Base-by-base conservation (phyloP, 257 asterid genomes). In the Scutellaria galericulata region DNA sequence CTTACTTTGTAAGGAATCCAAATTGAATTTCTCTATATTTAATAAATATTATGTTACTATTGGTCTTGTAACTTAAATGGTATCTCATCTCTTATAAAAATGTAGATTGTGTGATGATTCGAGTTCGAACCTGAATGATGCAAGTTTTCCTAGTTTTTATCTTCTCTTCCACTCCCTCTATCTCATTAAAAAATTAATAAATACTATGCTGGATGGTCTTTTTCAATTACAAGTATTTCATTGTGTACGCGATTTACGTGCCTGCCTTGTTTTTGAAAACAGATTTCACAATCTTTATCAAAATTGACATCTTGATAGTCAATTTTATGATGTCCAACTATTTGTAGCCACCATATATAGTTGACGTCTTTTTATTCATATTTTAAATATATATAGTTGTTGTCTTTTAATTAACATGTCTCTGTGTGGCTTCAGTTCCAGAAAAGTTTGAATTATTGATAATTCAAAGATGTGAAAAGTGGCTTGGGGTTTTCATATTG, bases 241-340 rank as follows among this genome's bases (percentile, higher is more conserved):
- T 27, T 9, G 27, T 27, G 64, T 57, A 24, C 18, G 20, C 65
- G 46, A 48, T 53, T 57, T 64, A 40, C 78, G 78, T 77, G 78
- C 61, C 72, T 72, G 75, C 71, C 79, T 79, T 78, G 74, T 70
- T 15, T 7, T 45, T 55, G 44, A 37, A 47, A 55, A 18, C 47
- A 37, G 68, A 54, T 46, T 20, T 45, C 18, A 47, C 6, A 7
- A 5, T 9, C 64, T 59, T n/a, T 31, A 55, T 18, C 44, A 55
- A 42, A 63, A 63, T 59, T 55, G 45, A 20, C 72, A n/a, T 7
- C 11, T 52, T 9, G 63, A 27, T 12, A 48, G 27, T 35, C 56
- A 61, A 50, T 24, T 44, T 48, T 59, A 24, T 48, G 66, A 66
- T 35, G 15, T 18, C 13, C 20, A 60, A 3, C 39, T 5, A 59